Conservation (phyloP, 306 rosid genomes). For the Lagenaria siceraria region DNA sequence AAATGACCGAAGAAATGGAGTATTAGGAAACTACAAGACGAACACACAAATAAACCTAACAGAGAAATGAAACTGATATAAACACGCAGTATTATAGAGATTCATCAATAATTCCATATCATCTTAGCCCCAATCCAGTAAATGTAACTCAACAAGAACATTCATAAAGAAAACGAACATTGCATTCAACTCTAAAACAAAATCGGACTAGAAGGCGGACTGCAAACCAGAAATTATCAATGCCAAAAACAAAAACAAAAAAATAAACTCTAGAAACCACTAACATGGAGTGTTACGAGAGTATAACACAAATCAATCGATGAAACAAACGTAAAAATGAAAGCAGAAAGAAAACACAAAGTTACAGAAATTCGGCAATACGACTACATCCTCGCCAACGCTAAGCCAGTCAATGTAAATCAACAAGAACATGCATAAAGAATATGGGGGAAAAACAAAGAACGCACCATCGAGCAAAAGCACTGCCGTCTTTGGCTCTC, state of each 20-base stretch:
- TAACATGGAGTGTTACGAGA: neutral
- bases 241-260: neutral
- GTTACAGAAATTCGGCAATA: neutral
- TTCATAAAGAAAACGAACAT: neutral
- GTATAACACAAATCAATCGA: neutral
- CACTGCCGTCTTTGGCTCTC: conserved; percentile 77
- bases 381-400: neutral
- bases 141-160: neutral
- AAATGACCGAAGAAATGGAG: neutral
- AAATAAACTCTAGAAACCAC: neutral
- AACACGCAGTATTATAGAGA: neutral
- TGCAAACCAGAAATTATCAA: neutral
- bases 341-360: neutral
- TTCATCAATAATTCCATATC: neutral
- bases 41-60: neutral
- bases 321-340: neutral
- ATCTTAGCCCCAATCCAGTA: neutral
- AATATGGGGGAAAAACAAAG: too few species aligned
- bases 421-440: neutral
- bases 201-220: neutral
- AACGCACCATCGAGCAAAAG: conserved; percentile 66
- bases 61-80: neutral
- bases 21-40: neutral
- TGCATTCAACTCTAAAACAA: neutral
- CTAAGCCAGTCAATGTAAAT: neutral